These are phyloP conservation scores for Malus fusca DNA, from an alignment of 306 rosid species.

Conservation along the genomic window DNA sequence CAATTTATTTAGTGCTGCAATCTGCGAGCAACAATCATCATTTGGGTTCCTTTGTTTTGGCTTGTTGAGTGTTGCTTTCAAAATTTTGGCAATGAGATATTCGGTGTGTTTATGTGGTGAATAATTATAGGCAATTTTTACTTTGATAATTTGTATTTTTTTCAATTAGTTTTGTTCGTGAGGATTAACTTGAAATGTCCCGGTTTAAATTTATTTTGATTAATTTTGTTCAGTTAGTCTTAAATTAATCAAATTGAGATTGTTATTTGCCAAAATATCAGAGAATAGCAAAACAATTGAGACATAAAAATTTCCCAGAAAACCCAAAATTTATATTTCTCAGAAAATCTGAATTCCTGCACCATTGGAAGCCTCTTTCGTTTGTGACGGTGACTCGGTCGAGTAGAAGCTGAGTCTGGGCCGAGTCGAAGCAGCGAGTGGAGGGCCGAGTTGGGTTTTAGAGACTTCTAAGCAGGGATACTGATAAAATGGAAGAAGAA, in stretches of 20 bases:
- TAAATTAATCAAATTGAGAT: not conserved
- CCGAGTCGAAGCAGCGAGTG: constrained; percentile 19
- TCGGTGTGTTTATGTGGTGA: too few species aligned
- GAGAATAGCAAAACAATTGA: not conserved
- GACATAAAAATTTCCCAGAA: not conserved
- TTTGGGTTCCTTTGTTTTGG: too few species aligned
- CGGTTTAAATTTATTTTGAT: too few species aligned
- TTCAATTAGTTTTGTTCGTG: too few species aligned
- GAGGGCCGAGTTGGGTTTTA: not conserved
- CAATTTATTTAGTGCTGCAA: too few species aligned
- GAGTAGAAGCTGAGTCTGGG: constrained; percentile 41
- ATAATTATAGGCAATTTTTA: too few species aligned
- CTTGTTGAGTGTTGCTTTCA: too few species aligned
- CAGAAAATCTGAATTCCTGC: not conserved
- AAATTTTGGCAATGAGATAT: too few species aligned
- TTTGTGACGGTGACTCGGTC: constrained; percentile 9
- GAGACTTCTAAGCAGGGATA: constrained; percentile 27
- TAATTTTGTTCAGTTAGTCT: too few species aligned
- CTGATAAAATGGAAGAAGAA: not conserved
- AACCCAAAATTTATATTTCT: not conserved
- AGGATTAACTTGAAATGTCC: too few species aligned
- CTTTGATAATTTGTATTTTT: too few species aligned
- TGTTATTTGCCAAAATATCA: not conserved
- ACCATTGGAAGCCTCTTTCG: constrained; percentile 2
- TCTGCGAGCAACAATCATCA: too few species aligned